phyloP scores from a whole-genome alignment of 441 rosid genomes.

The Omphalea diandra region DNA sequence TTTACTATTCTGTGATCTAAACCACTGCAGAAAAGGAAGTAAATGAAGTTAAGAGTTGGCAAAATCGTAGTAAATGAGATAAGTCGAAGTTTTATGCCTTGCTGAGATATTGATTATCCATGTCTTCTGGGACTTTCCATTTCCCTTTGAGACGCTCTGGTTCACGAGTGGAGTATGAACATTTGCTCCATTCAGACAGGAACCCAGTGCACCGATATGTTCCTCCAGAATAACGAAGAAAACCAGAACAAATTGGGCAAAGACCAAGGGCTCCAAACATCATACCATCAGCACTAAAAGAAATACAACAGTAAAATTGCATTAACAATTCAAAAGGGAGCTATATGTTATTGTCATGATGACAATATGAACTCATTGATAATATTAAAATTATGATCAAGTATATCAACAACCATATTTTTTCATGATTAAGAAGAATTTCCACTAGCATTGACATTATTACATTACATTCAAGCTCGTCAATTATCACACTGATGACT shows the following conservation, averaged over 20 bases:
- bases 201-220: conserved; percentile 69
- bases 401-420: background rate
- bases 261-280: conserved; percentile 80
- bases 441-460: background rate
- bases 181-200: conserved; percentile 92
- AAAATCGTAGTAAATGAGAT: conserved; percentile 13
- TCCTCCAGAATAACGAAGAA: conserved; percentile 78
- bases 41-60: conserved; percentile 22
- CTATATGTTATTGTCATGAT: conserved; percentile 3
- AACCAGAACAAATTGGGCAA: conserved; percentile 76
- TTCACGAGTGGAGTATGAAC: conserved; percentile 70
- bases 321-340: background rate
- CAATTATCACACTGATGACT: background rate
- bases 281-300: conserved; percentile 93
- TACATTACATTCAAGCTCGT: background rate
- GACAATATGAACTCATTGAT: background rate
- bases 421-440: background rate
- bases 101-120: conserved; percentile 58
- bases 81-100: conserved; percentile 43
- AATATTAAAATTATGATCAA: background rate
- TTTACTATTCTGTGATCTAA: conserved; percentile 70
- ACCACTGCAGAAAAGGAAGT: conserved; percentile 66
- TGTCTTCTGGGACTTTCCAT: conserved; percentile 85
- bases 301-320: conserved; percentile 20
- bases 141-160: conserved; percentile 71